Base-by-base conservation (phyloP, 2,329 filamentous ascomycete species). In the Ilyonectria sp. region DNA sequence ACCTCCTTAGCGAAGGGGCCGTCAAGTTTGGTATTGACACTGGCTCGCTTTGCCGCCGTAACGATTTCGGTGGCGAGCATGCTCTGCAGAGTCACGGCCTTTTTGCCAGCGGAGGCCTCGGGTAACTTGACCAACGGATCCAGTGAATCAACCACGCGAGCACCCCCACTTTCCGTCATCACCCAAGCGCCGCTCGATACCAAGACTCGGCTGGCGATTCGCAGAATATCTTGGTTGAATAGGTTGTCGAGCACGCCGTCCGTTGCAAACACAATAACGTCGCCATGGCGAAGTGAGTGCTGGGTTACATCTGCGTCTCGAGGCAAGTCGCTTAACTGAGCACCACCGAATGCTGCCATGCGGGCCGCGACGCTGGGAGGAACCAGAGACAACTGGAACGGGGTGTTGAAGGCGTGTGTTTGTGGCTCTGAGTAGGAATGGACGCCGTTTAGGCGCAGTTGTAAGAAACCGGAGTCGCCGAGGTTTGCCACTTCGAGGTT, bases 181-280 rank as follows among this genome's bases (percentile, higher is more conserved):
- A 88, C 84, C 94, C 95, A 98, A 0, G 93, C 94, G 4, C 92
- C 92, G 4, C 86, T 84, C 15, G 87, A 84, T 37, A 90, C 85
- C 94, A 99, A 97, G 31, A 91, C 86, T 55, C 87, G 86, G 71
- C 92, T 95, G 29, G 95, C 91, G 59, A 97, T 90, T 67, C 91
- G 89, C 13, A 99, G 86, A 33, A 97, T 92, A 72, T 99, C 94
- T 77, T 97, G 93, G 75, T 94, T 93, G 77, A 94, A 96, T 35
- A 99, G 86, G 75, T 99, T 99, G 80, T 99, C 96, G 88, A 96
- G 96, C 5, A 98, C 92, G 4, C 96, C 96, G 80, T 99, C 96
- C 1, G 94, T 97, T 2, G 94, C 96, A 73, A 99, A 93, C 19
- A 99, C 83, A n/a, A 98, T 85, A 2, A 99, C 92, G 78, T 99